A percentile compares a stretch with the other conserved stretches of the same genome.
phyloP scores from a whole-genome alignment of 176 grass and related monocot species.

The Musa troglodytarum region DNA sequence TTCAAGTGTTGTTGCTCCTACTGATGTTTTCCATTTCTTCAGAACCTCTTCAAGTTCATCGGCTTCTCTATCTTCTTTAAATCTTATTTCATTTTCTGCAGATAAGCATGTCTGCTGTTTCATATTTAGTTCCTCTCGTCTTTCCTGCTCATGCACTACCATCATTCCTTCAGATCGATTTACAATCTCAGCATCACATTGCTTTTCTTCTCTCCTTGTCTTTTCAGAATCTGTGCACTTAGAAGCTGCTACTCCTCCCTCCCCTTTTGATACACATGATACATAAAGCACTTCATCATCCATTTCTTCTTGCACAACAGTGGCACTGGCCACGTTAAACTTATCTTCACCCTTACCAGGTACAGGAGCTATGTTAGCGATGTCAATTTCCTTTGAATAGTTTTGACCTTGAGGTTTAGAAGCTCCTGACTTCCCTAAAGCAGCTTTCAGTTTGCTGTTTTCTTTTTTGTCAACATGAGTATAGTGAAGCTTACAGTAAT shows the following conservation, averaged over 20 bases:
- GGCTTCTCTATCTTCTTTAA: slow-evolving; percentile 9
- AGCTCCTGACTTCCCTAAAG: background rate
- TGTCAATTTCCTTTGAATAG: slow-evolving; percentile 10
- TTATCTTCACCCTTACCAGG: background rate
- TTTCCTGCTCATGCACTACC: slow-evolving; percentile 18
- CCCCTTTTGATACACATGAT: slow-evolving; percentile 16
- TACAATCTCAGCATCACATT: slow-evolving; percentile 19
- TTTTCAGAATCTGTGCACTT: slow-evolving; percentile 18
- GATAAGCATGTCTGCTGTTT: slow-evolving; percentile 8
- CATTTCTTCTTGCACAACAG: slow-evolving; percentile 21
- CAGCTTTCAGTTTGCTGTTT: slow-evolving; percentile 19
- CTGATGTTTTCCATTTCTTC: slow-evolving; percentile 26
- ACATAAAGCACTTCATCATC: slow-evolving; percentile 21
- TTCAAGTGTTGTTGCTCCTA: slow-evolving; percentile 15
- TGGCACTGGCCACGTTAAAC: slow-evolving; percentile 20
- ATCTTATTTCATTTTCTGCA: slow-evolving; percentile 6
- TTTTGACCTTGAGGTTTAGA: slow-evolving; percentile 16
- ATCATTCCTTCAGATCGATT: slow-evolving; percentile 20
- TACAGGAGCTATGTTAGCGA: background rate
- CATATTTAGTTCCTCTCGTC: slow-evolving; percentile 24
- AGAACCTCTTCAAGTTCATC: slow-evolving; percentile 16
- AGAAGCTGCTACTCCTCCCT: slow-evolving; percentile 22
- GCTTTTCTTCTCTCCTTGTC: slow-evolving; percentile 20
- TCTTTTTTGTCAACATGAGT: slow-evolving; percentile 13
- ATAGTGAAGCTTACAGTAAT: slow-evolving; percentile 20